These are phyloP conservation scores for Castanea sativa DNA, from an alignment of 306 rosid genomes.

Conservation along the genomic window DNA sequence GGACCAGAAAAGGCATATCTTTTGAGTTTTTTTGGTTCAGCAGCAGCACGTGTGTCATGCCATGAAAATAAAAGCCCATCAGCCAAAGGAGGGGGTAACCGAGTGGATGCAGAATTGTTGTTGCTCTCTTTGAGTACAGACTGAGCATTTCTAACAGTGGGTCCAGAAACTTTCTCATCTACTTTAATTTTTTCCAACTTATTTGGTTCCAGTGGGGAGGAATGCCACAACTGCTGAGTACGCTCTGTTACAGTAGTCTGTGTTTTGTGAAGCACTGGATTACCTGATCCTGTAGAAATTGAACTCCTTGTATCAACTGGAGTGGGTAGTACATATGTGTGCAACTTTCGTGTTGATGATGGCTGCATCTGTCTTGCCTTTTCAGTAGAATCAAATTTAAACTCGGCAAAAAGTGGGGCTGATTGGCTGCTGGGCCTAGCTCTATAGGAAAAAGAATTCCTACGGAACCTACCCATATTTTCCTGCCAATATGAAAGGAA, in stretches of 20 bases:
- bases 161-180: constrained; percentile 45
- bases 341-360: constrained; percentile 71
- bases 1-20: constrained; percentile 92
- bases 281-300: constrained; percentile 46
- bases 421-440: constrained; percentile 69
- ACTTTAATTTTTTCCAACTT: constrained; percentile 42
- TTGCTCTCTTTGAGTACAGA: constrained; percentile 81
- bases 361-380: constrained; percentile 62
- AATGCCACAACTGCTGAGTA: constrained; percentile 70
- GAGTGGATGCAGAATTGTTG: constrained; percentile 45
- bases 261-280: constrained; percentile 33
- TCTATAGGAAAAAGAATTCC: constrained; percentile 50
- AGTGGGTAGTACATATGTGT: constrained; percentile 85
- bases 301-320: constrained; percentile 65
- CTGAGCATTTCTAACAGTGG: constrained; percentile 31
- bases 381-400: constrained; percentile 57
- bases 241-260: constrained; percentile 40
- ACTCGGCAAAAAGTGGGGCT: constrained; percentile 82
- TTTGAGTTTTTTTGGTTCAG: constrained; percentile 60
- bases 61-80: constrained; percentile 43
- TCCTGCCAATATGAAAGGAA: constrained; percentile 57
- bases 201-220: constrained; percentile 70
- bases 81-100: constrained; percentile 61
- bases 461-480: constrained; percentile 46
- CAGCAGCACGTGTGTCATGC: constrained; percentile 43